A percentile compares a stretch with the other conserved stretches of the same genome.
phyloP scores from a whole-genome alignment of 2,329 filamentous ascomycete species.

The Aspergillus clavatus region DNA sequence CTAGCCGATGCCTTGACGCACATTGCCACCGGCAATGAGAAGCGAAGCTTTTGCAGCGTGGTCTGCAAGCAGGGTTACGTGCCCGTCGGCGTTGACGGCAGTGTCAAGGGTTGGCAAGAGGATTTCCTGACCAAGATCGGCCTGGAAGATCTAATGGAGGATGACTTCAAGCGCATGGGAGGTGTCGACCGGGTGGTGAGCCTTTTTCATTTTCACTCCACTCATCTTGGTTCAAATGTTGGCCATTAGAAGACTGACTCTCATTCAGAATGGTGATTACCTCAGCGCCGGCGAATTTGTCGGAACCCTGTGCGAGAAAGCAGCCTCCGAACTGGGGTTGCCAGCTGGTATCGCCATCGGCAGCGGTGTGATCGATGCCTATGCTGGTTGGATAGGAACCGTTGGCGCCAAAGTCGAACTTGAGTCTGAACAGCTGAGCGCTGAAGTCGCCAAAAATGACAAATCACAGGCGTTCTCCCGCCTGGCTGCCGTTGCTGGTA shows the following conservation, averaged over 20 bases:
- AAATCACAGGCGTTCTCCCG: slow-evolving; percentile 89
- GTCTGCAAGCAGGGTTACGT: slow-evolving; percentile 98
- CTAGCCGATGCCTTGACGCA: slow-evolving; percentile 89
- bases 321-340: slow-evolving; percentile 76
- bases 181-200: slow-evolving; percentile 92
- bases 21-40: slow-evolving; percentile 87
- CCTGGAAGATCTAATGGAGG: slow-evolving; percentile 73
- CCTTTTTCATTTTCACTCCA: slow-evolving; percentile 43
- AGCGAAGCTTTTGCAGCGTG: slow-evolving; percentile 87
- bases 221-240: slow-evolving; percentile 2
- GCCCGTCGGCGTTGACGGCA: slow-evolving; percentile 93
- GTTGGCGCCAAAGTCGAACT: slow-evolving; percentile 94
- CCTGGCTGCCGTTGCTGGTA: slow-evolving; percentile 89
- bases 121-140: slow-evolving; percentile 88
- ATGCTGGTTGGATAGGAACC: slow-evolving; percentile 97
- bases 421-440: slow-evolving; percentile 61
- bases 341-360: slow-evolving; percentile 85
- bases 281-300: slow-evolving; percentile 88
- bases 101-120: slow-evolving; percentile 96
- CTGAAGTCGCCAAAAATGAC: slow-evolving; percentile 69
- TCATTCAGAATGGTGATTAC: slow-evolving; percentile 76
- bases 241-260: slow-evolving; percentile 5
- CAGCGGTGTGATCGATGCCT: slow-evolving; percentile 95
- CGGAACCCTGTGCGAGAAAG: slow-evolving; percentile 76
- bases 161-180: slow-evolving; percentile 89